Conservation (phyloP, 495 filamentous ascomycete species). For the Endocarpon pusillum region DNA sequence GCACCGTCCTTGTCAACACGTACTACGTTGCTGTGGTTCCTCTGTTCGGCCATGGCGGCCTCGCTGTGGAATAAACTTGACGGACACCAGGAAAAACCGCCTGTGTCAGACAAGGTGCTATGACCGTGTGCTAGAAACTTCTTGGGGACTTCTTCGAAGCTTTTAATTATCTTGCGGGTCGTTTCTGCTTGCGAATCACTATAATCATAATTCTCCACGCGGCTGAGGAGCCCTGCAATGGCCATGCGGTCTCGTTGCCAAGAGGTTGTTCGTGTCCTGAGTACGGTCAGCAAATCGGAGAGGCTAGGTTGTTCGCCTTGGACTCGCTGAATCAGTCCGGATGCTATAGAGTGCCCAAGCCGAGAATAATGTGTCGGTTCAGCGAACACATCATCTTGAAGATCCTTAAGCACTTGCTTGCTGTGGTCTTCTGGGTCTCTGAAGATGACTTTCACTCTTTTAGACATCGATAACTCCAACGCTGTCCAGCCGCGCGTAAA, state of each 20-base stretch:
- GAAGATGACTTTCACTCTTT: slow-evolving; percentile 18
- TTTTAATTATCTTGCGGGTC: not conserved
- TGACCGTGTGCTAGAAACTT: too few species aligned
- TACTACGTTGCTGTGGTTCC: too few species aligned
- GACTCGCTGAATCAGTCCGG: slow-evolving; percentile 6
- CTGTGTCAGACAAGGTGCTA: too few species aligned
- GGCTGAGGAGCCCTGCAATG: slow-evolving; percentile 13
- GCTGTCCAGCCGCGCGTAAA: slow-evolving; percentile 15
- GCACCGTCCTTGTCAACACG: too few species aligned
- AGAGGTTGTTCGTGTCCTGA: slow-evolving; percentile 12
- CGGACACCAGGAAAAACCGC: too few species aligned
- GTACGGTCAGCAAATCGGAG: slow-evolving; percentile 9
- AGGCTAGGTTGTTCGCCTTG: slow-evolving; percentile 6
- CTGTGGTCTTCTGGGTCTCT: slow-evolving; percentile 5
- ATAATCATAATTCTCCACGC: slow-evolving; percentile 1
- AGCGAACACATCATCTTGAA: slow-evolving; percentile 14
- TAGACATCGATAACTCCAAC: slow-evolving; percentile 15
- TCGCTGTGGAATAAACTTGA: too few species aligned
- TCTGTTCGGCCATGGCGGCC: too few species aligned
- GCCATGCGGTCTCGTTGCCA: slow-evolving; percentile 9
- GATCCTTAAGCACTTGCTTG: slow-evolving; percentile 19
- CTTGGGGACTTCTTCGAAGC: too few species aligned
- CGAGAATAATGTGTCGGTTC: slow-evolving; percentile 1
- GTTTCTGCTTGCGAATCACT: not conserved
- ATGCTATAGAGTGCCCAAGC: slow-evolving; percentile 2